A percentile compares a stretch with the other conserved stretches of the same genome.
Conservation (phyloP, 495 filamentous ascomycete genomes). For the Cenococcum geophilum region DNA sequence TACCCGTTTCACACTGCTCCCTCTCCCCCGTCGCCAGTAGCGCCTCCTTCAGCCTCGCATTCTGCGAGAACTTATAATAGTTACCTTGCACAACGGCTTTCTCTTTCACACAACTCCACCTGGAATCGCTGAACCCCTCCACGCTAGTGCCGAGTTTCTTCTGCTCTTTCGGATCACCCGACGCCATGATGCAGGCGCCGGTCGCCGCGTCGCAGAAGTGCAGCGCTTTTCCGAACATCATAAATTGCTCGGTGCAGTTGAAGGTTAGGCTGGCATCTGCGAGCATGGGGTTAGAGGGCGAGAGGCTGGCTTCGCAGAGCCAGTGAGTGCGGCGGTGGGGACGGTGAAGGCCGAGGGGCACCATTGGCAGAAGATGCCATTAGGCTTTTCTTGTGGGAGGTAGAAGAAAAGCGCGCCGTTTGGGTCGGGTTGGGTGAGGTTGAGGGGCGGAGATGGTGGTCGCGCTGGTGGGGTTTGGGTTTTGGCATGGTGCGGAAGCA, state of each 20-base stretch:
- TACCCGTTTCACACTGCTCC: neutral
- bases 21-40: neutral
- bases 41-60: neutral
- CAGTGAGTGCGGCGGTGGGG: neutral
- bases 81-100: neutral
- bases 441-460: neutral
- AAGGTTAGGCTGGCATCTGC: neutral
- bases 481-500: neutral
- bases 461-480: constrained; percentile 4
- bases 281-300: neutral
- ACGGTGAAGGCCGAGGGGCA: constrained; percentile 1
- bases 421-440: neutral
- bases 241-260: constrained; percentile 7
- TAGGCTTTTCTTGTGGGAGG: neutral
- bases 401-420: neutral
- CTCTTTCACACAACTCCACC: neutral
- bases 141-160: neutral
- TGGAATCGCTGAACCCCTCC: neutral
- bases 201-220: neutral
- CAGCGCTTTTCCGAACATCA: constrained; percentile 3
- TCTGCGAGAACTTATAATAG: constrained; percentile 1
- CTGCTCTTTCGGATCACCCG: neutral
- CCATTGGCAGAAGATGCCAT: constrained; percentile 6
- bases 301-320: neutral
- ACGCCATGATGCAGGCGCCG: neutral